phyloP scores from a whole-genome alignment of 805 yeast species.

The Sungouiella blattae region DNA sequence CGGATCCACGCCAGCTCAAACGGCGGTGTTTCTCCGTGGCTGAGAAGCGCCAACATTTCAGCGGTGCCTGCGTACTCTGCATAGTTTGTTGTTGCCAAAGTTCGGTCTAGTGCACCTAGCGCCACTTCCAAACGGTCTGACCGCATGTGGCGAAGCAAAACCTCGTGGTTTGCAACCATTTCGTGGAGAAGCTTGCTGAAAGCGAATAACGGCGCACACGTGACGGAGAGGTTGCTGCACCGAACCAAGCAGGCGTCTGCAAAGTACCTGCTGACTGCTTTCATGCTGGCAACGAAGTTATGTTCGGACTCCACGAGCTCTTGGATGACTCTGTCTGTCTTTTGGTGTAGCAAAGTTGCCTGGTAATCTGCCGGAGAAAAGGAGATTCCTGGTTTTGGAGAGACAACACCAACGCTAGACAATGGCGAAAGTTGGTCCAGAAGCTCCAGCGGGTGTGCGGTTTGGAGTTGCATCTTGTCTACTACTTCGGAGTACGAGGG shows the following conservation, averaged over 20 bases:
- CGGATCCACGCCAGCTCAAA: conserved; percentile 7
- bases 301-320: conserved; percentile 9
- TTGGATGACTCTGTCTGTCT: background rate
- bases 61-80: background rate
- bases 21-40: conserved; percentile 2
- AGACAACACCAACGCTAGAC: too few relatives aligned
- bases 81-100: background rate
- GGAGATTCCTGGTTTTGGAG: too few relatives aligned
- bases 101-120: background rate
- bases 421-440: too few relatives aligned
- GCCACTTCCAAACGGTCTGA: background rate
- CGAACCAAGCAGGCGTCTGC: conserved; percentile 10
- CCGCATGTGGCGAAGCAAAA: background rate
- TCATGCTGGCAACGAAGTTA: conserved; percentile 7
- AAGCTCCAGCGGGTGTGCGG: too few relatives aligned
- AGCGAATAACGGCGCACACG: conserved; percentile 11
- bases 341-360: background rate
- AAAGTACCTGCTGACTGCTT: conserved; percentile 9
- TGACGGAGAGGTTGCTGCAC: conserved; percentile 5
- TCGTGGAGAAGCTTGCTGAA: conserved; percentile 3
- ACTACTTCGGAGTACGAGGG: too few relatives aligned
- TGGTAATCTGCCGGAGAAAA: background rate
- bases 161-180: background rate
- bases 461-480: too few relatives aligned
- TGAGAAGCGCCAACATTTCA: background rate